These are phyloP conservation scores for Cystobasidium slooffiae DNA, from an alignment of 1,284 basidiomycete genomes.

Conservation along the genomic window DNA sequence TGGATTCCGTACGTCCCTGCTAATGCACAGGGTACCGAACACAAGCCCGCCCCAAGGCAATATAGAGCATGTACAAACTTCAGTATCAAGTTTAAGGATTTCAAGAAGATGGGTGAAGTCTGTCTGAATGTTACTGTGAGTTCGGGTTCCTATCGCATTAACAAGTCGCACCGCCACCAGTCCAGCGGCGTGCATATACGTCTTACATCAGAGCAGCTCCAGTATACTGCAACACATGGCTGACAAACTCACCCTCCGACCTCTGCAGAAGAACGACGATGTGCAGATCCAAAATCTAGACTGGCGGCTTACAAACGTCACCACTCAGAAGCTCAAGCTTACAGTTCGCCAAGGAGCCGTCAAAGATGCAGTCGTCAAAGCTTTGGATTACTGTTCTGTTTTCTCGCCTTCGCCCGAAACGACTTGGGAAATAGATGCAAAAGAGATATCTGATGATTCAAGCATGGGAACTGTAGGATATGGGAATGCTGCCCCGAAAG, in stretches of 20 bases:
- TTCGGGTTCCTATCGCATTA: neutral
- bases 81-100: conserved; percentile 39
- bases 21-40: neutral
- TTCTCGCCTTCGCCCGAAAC: conserved; percentile 2
- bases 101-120: conserved; percentile 18
- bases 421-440: conserved; percentile 8
- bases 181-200: neutral
- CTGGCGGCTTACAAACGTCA: conserved; percentile 25
- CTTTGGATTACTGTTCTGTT: conserved; percentile 14
- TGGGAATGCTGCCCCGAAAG: neutral
- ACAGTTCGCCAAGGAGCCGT: conserved; percentile 32
- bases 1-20: conserved; percentile 21
- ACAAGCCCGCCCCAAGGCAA: neutral
- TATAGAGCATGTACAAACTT: conserved; percentile 25
- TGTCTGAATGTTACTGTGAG: conserved; percentile 24
- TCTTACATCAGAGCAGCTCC: neutral
- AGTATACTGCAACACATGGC: neutral
- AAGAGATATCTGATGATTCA: neutral
- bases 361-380: conserved; percentile 21
- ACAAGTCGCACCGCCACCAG: neutral
- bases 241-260: too few species aligned
- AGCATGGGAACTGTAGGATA: neutral
- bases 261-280: conserved; percentile 30
- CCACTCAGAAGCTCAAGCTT: conserved; percentile 5
- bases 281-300: conserved; percentile 1